A percentile compares a stretch with the other conserved stretches of the same genome.
Conservation (phyloP, 345 rosid genomes). For the Xanthoceras sorbifolium region DNA sequence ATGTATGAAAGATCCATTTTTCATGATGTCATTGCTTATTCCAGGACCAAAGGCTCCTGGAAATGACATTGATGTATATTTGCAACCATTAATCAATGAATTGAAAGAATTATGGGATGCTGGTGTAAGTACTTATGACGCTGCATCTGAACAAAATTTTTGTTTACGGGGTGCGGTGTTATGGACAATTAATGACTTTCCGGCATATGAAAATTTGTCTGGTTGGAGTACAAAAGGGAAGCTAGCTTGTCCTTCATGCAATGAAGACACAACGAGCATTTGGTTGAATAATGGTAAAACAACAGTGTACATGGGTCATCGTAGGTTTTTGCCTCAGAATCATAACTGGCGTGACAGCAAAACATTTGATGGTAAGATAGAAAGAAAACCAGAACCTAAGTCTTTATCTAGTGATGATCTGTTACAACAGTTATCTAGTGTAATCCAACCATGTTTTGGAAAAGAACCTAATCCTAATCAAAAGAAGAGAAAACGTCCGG, state of each 20-base stretch:
- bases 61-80: constrained; percentile 12
- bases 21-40: neutral
- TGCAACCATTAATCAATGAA: constrained; percentile 5
- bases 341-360: neutral
- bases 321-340: neutral
- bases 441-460: neutral
- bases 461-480: neutral
- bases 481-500: neutral
- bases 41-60: neutral
- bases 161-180: neutral
- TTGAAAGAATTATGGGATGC: neutral
- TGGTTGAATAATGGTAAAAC: neutral
- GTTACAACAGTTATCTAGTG: neutral
- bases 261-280: neutral
- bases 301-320: neutral
- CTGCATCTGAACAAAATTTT: neutral
- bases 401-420: neutral
- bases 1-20: neutral
- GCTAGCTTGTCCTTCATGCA: neutral
- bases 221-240: constrained; percentile 1
- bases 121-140: neutral
- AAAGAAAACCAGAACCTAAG: neutral
- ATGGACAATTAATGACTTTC: constrained; percentile 15
- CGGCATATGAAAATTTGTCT: neutral
- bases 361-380: neutral